Percentiles rank a stretch among this genome's conserved stretches.
Conservation (phyloP, 2,329 filamentous ascomycete species). For the Diaporthe caulivora region DNA sequence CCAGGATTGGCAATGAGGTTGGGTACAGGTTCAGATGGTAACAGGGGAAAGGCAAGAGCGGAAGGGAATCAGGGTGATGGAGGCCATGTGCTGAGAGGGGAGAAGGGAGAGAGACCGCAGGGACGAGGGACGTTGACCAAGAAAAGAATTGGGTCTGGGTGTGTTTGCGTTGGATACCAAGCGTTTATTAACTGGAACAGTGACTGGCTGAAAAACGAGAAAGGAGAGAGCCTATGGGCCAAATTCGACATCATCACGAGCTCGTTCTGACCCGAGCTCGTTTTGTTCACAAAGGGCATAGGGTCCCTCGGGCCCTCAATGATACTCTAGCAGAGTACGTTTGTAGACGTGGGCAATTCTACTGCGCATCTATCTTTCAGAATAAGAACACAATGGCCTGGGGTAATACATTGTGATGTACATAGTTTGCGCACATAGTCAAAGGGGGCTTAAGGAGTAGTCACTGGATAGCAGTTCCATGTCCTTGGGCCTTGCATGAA, state of each 20-base stretch:
- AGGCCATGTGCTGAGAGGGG: background rate
- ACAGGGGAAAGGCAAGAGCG: background rate
- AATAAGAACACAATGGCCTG: background rate
- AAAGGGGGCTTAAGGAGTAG: background rate
- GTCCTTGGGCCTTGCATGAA: background rate
- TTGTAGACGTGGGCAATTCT: too few relatives aligned
- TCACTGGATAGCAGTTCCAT: background rate
- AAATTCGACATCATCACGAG: background rate
- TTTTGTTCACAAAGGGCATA: background rate
- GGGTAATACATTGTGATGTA: background rate
- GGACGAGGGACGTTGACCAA: background rate
- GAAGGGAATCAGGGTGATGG: background rate
- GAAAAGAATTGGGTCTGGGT: background rate
- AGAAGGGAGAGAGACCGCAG: background rate
- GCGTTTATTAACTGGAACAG: too few relatives aligned
- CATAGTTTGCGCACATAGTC: too few relatives aligned
- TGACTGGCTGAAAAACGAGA: background rate
- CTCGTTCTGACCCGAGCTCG: background rate
- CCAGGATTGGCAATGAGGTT: background rate
- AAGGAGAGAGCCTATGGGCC: background rate
- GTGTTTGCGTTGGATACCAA: background rate
- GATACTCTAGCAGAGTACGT: background rate
- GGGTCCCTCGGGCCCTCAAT: background rate
- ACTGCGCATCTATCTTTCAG: background rate
- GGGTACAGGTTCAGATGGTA: background rate